Conservation (phyloP, 495 filamentous ascomycete species). For the Staphylotrichum longicolle region DNA sequence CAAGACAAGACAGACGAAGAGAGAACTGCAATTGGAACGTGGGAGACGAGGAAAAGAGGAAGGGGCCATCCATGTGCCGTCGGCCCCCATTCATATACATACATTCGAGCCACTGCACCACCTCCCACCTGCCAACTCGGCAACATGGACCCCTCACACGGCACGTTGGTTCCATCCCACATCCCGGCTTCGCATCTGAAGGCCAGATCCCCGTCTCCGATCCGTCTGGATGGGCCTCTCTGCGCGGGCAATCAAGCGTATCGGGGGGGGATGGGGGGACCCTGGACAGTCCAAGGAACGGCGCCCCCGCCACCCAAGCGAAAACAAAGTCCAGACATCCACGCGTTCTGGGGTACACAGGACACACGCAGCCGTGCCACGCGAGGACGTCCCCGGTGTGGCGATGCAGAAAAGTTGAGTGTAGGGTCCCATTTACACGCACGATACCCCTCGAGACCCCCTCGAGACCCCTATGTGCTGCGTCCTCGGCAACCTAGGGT, state of each 20-base stretch:
- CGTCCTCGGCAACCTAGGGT: constrained; percentile 4
- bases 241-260: constrained; percentile 1
- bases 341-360: neutral
- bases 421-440: no score
- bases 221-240: neutral
- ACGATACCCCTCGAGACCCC: no score
- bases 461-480: neutral
- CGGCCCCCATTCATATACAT: constrained; percentile 4
- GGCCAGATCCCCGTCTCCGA: constrained; percentile 11
- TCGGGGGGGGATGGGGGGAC: neutral
- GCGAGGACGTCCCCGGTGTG: neutral
- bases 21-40: no score
- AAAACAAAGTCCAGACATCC: constrained; percentile 10
- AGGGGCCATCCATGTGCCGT: neutral
- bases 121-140: neutral
- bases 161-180: constrained; percentile 7
- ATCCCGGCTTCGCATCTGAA: neutral
- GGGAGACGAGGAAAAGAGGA: neutral
- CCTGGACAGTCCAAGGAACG: constrained; percentile 4
- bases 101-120: neutral
- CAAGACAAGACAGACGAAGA: neutral
- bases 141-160: constrained; percentile 7
- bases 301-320: neutral
- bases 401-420: neutral
- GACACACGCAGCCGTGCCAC: neutral